These are phyloP conservation scores for Hanseniaspora singularis DNA, from an alignment of 805 yeast genomes.

Conservation along the genomic window DNA sequence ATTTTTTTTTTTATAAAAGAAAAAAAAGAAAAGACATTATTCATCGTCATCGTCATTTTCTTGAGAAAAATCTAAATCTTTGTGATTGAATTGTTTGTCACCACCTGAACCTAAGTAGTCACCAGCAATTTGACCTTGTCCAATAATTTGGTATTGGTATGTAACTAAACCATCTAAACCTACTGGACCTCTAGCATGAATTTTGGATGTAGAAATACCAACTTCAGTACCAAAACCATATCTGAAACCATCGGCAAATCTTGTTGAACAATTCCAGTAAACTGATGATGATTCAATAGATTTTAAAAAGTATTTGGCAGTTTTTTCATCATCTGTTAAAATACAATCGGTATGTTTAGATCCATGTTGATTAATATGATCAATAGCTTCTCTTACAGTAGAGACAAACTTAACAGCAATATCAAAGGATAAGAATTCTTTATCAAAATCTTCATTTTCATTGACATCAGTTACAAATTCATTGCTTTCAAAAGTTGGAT, in stretches of 20 bases:
- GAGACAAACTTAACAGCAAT: slow-evolving; percentile 58
- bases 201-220: slow-evolving; percentile 91
- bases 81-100: slow-evolving; percentile 59
- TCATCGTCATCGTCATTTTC: slow-evolving; percentile 19
- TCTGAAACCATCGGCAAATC: slow-evolving; percentile 97
- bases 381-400: slow-evolving; percentile 58
- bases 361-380: slow-evolving; percentile 79
- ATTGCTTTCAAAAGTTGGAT: slow-evolving; percentile 16
- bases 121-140: slow-evolving; percentile 84
- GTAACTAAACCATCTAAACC: slow-evolving; percentile 94
- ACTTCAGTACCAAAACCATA: slow-evolving; percentile 99
- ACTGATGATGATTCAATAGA: slow-evolving; percentile 93
- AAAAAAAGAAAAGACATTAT: neutral
- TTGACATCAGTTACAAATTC: slow-evolving; percentile 35
- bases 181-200: slow-evolving; percentile 97
- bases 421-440: slow-evolving; percentile 74
- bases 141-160: slow-evolving; percentile 86
- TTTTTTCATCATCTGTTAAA: slow-evolving; percentile 57
- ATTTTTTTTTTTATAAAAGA: neutral
- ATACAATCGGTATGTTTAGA: slow-evolving; percentile 95
- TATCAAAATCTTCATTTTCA: slow-evolving; percentile 50
- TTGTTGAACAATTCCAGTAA: slow-evolving; percentile 92
- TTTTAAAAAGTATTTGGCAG: slow-evolving; percentile 66
- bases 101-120: slow-evolving; percentile 95
- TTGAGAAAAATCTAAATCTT: slow-evolving; percentile 38